Evolutionary conservation across 352 stramenopile genomes (phyloP).

Genomic region (Sclerospora graminicola): DNA sequence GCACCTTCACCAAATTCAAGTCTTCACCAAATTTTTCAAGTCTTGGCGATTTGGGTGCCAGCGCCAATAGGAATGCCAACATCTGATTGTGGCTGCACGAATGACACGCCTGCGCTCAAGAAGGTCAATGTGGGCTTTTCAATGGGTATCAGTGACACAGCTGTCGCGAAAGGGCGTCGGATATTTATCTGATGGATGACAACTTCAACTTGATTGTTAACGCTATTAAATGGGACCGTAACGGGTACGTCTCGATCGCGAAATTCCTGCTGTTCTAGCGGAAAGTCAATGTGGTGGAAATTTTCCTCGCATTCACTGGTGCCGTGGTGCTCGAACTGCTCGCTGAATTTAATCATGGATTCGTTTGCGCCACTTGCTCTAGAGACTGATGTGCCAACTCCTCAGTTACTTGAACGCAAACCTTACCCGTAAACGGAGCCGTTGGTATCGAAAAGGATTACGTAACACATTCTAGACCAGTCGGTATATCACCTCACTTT

Average conservation of each 20-base stretch:
- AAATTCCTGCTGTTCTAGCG: conserved; percentile 97
- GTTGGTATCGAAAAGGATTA: conserved; percentile 91
- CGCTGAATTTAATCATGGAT: conserved; percentile 98
- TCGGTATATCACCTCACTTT: conserved; percentile 86
- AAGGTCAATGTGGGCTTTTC: no score
- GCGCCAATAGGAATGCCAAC: no score
- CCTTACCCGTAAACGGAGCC: conserved; percentile 86
- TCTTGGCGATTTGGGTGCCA: no score
- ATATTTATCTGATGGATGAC: no score
- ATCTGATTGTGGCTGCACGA: no score
- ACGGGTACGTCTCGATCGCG: conserved; percentile 93
- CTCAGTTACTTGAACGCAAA: conserved; percentile 77
- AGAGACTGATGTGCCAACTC: conserved; percentile 87
- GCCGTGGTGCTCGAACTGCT: conserved; percentile 62
- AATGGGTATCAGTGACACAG: no score
- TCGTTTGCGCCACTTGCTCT: conserved; percentile 92
- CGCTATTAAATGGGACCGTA: no score
- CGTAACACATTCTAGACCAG: conserved; percentile 90
- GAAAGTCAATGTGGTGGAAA: conserved; percentile 90
- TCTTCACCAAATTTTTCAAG: no score
- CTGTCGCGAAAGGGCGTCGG: no score
- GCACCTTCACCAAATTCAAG: no score
- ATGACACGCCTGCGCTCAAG: no score
- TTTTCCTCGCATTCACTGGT: conserved; percentile 86
- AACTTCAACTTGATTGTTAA: no score